Conservation (phyloP, 306 rosid species). For the Prunus salicina region DNA sequence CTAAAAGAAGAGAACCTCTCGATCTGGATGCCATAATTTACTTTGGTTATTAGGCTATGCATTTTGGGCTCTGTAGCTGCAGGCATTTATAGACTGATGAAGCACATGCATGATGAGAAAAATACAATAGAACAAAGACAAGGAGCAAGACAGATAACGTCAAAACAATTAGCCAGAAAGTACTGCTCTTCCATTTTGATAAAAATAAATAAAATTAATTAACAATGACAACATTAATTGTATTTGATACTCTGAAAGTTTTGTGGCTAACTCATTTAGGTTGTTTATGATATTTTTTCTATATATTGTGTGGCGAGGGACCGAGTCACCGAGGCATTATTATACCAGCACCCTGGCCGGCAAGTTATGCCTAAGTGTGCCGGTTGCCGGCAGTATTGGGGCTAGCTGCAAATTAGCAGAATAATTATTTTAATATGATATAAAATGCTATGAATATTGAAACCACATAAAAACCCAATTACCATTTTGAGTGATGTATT, state of each 20-base stretch:
- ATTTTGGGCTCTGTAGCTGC: neutral
- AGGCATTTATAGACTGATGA: slow-evolving; percentile 6
- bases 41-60: neutral
- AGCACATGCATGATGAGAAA: neutral
- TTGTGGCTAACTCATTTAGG: too few relatives aligned
- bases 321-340: neutral
- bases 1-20: neutral
- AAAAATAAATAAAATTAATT: too few relatives aligned
- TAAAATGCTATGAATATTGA: too few relatives aligned
- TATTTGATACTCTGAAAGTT: too few relatives aligned
- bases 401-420: neutral
- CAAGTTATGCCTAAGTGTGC: neutral
- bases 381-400: neutral
- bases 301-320: too few relatives aligned
- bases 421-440: neutral
- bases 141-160: neutral
- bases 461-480: too few relatives aligned
- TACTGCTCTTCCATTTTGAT: too few relatives aligned
- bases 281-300: too few relatives aligned
- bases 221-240: too few relatives aligned
- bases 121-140: neutral
- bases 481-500: too few relatives aligned
- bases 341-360: neutral
- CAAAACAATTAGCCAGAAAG: too few relatives aligned
- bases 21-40: neutral